Evolutionary conservation across 768 basidiomycete species (phyloP), one percentile per base, ranked within the genome.

Genomic region (Lanmaoa pseudosensibilis): DNA sequence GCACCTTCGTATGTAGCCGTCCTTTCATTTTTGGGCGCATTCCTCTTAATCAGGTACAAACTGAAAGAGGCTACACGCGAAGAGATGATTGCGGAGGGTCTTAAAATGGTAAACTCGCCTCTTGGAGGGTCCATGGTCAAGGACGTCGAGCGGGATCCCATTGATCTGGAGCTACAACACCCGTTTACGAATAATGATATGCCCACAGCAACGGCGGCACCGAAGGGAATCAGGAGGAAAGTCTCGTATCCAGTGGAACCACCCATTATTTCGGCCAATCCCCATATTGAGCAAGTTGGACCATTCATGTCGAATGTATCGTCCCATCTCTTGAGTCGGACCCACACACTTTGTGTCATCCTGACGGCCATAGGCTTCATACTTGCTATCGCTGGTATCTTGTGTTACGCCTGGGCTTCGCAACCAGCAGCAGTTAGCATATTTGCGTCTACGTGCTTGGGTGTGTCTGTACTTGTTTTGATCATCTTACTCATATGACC

Each of bases 21-120:
- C 23, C 60, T 79, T 8, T 75, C 84, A 3, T 85, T 86, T 68
- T 64, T 81, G 48, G 83, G 75, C 5, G 80, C 82, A 23, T 84
- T 84, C 69, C 76, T 83, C 57, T 73, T 85, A 30, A 74, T 83
- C 40, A 73, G 78, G 37, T 83, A 83, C 70, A 82, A 80, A 56
- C 70, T 85, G 5, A 73, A 77, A 52, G 80, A 80, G 59, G 85
- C 83, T 7, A 78, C 74, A 27, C 73, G 73, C 3, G 79, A 82
- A 47, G 78, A 82, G 61, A 60, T 66, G 57, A 69, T 80, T 55
- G 74, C 66, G 25, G 74, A 77, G 52, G 67, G 65, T 19, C 58
- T 69, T 21, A 52, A 51, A 33, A 25, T 55, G n/a, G 64, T 58
- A n/a, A 43, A 48, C 45, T 75, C 69, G 15, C 71, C 66, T 11